These are phyloP conservation scores for Leishmania guyanensis DNA, from an alignment of 208 protist species.

Conservation along the genomic window DNA sequence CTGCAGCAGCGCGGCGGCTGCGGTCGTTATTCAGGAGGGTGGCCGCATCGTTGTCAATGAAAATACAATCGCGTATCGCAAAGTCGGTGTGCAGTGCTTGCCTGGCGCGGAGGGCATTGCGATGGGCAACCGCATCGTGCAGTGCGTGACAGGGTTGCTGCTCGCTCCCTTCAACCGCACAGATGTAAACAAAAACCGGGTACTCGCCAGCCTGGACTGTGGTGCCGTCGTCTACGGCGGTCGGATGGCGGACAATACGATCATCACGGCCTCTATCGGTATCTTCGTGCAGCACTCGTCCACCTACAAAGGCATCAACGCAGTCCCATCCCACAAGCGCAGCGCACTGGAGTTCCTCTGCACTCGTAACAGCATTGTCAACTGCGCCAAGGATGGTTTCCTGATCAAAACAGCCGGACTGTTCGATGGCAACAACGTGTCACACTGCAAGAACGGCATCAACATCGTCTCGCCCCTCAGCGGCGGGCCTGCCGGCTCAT, in stretches of 20 bases:
- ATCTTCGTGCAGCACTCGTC: conserved; percentile 56
- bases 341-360: conserved; percentile 41
- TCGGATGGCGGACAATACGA: conserved; percentile 66
- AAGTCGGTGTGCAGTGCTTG: conserved; percentile 45
- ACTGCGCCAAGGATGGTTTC: conserved; percentile 59
- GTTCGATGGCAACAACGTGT: conserved; percentile 69
- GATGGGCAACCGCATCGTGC: conserved; percentile 50
- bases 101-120: conserved; percentile 51
- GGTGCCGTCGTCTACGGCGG: conserved; percentile 67
- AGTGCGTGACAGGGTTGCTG: conserved; percentile 42
- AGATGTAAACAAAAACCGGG: conserved; percentile 56
- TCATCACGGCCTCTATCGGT: conserved; percentile 48
- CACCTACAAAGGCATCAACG: conserved; percentile 64
- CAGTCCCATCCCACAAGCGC: conserved; percentile 47
- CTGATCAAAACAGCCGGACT: conserved; percentile 51
- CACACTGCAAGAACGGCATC: conserved; percentile 66
- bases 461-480: conserved; percentile 33
- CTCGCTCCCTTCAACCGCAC: conserved; percentile 61
- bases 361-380: conserved; percentile 59
- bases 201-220: conserved; percentile 53
- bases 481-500: conserved; percentile 9
- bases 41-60: conserved; percentile 36
- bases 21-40: conserved; percentile 53
- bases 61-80: conserved; percentile 57
- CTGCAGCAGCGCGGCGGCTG: conserved; percentile 9